phyloP scores from a whole-genome alignment of 2,329 filamentous ascomycete genomes.

The Domatiomyces catenatus region DNA sequence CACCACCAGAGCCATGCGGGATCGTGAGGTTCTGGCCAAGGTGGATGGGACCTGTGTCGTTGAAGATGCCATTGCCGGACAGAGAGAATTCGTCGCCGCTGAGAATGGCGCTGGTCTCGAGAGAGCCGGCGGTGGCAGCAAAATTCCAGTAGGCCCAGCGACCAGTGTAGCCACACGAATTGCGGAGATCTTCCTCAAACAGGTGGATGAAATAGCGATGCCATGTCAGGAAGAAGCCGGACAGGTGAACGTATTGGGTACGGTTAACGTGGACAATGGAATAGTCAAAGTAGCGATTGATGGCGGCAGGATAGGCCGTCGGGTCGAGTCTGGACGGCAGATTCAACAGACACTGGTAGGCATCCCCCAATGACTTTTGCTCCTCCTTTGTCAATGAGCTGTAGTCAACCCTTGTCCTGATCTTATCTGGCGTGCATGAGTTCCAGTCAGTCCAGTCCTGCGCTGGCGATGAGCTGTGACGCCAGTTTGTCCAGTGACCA shows the following conservation, averaged over 20 bases:
- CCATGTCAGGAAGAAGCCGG: slow-evolving; percentile 29
- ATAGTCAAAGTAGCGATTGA: slow-evolving; percentile 27
- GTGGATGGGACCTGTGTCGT: slow-evolving; percentile 11
- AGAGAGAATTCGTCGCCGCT: slow-evolving; percentile 26
- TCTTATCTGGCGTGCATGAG: slow-evolving; percentile 1
- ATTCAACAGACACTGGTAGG: slow-evolving; percentile 25
- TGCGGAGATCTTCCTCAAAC: slow-evolving; percentile 29
- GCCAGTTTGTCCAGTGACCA: too few species aligned
- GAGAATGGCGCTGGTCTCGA: slow-evolving; percentile 20
- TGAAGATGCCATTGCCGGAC: slow-evolving; percentile 19
- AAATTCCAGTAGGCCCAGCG: slow-evolving; percentile 30
- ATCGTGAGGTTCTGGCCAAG: slow-evolving; percentile 11
- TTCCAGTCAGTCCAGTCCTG: not conserved
- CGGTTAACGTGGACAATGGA: slow-evolving; percentile 26
- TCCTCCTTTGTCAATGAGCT: slow-evolving; percentile 14
- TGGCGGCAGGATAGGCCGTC: slow-evolving; percentile 21
- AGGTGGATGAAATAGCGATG: slow-evolving; percentile 30
- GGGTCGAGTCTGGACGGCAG: slow-evolving; percentile 20
- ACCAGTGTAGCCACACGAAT: slow-evolving; percentile 32
- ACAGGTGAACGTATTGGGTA: slow-evolving; percentile 23
- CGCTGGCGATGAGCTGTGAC: too few species aligned
- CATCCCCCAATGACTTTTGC: slow-evolving; percentile 22
- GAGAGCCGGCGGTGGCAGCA: slow-evolving; percentile 20
- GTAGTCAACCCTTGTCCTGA: slow-evolving; percentile 13
- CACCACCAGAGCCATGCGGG: slow-evolving; percentile 17